These are phyloP conservation scores for Austroboletus niveus DNA, from an alignment of 1,284 basidiomycete species.

Conservation along the genomic window DNA sequence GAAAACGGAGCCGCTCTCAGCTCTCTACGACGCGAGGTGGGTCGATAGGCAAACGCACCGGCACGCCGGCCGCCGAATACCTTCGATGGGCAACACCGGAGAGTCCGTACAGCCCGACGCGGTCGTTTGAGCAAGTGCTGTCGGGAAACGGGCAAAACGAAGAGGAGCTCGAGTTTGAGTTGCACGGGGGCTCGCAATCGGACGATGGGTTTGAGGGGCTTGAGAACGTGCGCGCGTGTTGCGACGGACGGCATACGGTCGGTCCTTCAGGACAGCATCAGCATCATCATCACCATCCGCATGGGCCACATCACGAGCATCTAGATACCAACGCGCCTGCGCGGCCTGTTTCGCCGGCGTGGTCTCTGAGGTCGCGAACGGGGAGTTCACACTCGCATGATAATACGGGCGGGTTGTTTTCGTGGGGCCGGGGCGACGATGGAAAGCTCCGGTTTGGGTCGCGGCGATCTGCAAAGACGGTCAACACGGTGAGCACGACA, in stretches of 20 bases:
- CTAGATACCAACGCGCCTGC: slow-evolving; percentile 47
- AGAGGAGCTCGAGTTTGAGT: slow-evolving; percentile 80
- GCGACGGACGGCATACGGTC: slow-evolving; percentile 88
- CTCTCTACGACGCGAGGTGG: slow-evolving; percentile 55
- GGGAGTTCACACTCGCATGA: slow-evolving; percentile 68
- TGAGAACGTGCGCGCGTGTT: slow-evolving; percentile 94
- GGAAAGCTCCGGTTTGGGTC: slow-evolving; percentile 69
- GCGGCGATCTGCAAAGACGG: slow-evolving; percentile 57
- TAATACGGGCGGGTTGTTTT: slow-evolving; percentile 57
- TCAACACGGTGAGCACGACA: slow-evolving; percentile 24
- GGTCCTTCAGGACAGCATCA: slow-evolving; percentile 58
- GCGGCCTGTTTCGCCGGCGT: slow-evolving; percentile 72
- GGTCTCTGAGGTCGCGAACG: slow-evolving; percentile 76
- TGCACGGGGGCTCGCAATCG: slow-evolving; percentile 70
- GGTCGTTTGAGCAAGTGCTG: slow-evolving; percentile 63
- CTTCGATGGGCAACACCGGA: slow-evolving; percentile 70
- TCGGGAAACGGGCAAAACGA: slow-evolving; percentile 42
- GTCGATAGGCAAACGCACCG: slow-evolving; percentile 78
- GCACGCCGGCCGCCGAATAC: slow-evolving; percentile 88
- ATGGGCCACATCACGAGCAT: slow-evolving; percentile 47
- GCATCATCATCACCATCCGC: slow-evolving; percentile 55
- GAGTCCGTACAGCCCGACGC: slow-evolving; percentile 64
- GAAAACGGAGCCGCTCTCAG: slow-evolving; percentile 72
- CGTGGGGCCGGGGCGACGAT: slow-evolving; percentile 54
- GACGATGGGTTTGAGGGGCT: slow-evolving; percentile 90